These are phyloP conservation scores for Pseudonitzschia multiseries DNA, from an alignment of 108 stramenopile genomes.

Conservation along the genomic window DNA sequence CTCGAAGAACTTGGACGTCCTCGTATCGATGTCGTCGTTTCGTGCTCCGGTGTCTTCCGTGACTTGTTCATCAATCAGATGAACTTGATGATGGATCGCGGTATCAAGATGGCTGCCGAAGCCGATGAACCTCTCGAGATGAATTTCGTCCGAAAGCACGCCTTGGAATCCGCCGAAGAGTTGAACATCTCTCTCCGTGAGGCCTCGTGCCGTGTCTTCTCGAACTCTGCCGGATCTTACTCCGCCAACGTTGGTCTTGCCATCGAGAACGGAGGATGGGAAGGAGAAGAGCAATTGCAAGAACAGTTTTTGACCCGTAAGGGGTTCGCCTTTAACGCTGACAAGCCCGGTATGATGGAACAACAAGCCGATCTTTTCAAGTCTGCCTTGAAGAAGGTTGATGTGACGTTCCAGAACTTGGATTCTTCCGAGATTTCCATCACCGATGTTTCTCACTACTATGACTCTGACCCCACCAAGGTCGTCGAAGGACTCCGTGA, in stretches of 20 bases:
- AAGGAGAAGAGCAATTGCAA: slow-evolving; percentile 90
- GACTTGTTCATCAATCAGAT: slow-evolving; percentile 99
- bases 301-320: slow-evolving; percentile 94
- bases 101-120: slow-evolving; percentile 97
- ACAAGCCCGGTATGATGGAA: slow-evolving; percentile 98
- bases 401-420: slow-evolving; percentile 97
- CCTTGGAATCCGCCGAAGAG: slow-evolving; percentile 89
- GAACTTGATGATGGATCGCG: slow-evolving; percentile 97
- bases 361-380: slow-evolving; percentile 94
- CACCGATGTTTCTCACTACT: slow-evolving; percentile 96
- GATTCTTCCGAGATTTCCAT: slow-evolving; percentile 96
- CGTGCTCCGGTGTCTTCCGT: slow-evolving; percentile 97
- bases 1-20: slow-evolving; percentile 95
- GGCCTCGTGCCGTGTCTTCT: slow-evolving; percentile 94
- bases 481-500: slow-evolving; percentile 94
- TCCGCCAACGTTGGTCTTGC: slow-evolving; percentile 96
- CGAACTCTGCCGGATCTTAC: slow-evolving; percentile 97
- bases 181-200: slow-evolving; percentile 85
- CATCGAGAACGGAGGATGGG: slow-evolving; percentile 98
- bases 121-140: slow-evolving; percentile 89
- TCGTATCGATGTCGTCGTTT: slow-evolving; percentile 95
- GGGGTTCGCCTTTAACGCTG: slow-evolving; percentile 96
- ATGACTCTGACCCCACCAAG: slow-evolving; percentile 97
- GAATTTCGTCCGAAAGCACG: slow-evolving; percentile 97
- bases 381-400: slow-evolving; percentile 89